A percentile compares a stretch with the other conserved stretches of the same genome.
Evolutionary conservation across 768 basidiomycete genomes (phyloP).

Genomic region (Leccinum longicurvipes): DNA sequence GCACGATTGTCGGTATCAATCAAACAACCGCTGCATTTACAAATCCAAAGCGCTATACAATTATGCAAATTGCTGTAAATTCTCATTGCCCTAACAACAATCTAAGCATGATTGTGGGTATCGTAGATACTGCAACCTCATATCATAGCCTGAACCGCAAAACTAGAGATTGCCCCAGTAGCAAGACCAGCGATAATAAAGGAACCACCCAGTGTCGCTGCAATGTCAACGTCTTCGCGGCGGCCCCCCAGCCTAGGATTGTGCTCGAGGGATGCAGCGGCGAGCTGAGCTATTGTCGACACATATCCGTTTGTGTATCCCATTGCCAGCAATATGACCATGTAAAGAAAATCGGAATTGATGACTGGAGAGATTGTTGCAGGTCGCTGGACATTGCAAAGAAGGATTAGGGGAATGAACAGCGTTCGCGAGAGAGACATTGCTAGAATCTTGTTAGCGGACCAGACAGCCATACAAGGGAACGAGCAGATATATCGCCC

Average conservation of each 20-base stretch:
- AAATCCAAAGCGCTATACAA: no score
- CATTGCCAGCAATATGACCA: conserved; percentile 68
- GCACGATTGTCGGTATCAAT: no score
- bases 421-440: conserved; percentile 69
- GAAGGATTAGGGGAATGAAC: conserved; percentile 84
- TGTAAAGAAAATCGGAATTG: conserved; percentile 73
- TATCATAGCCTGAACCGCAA: conserved; percentile 67
- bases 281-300: conserved; percentile 76
- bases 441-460: conserved; percentile 54
- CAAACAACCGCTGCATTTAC: no score
- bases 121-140: conserved; percentile 36
- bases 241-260: conserved; percentile 69
- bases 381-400: conserved; percentile 75
- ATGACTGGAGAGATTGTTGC: conserved; percentile 41
- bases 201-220: conserved; percentile 79
- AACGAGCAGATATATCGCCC: conserved; percentile 70
- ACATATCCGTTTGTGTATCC: conserved; percentile 83
- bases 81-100: not conserved
- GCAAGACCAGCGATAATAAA: conserved; percentile 75
- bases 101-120: not conserved
- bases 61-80: no score
- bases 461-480: conserved; percentile 66
- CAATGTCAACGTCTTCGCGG: conserved; percentile 80
- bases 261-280: conserved; percentile 75
- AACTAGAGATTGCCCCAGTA: conserved; percentile 75